phyloP scores from a whole-genome alignment of 208 protist genomes.

The Leishmania major region DNA sequence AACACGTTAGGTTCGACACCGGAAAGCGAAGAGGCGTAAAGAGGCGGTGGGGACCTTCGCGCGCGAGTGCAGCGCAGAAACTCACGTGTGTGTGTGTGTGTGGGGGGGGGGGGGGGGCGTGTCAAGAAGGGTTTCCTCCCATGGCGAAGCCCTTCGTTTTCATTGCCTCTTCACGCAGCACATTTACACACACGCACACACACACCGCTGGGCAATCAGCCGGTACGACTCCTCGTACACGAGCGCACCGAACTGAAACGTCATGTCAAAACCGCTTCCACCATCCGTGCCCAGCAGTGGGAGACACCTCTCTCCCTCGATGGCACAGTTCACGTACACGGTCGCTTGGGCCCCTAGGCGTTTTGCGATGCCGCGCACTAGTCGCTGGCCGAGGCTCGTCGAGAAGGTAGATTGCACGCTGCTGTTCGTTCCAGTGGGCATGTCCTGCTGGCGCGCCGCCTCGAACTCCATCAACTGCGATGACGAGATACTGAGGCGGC shows the following conservation, averaged over 20 bases:
- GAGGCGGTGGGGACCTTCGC: neutral
- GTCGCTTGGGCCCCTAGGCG: constrained; percentile 5
- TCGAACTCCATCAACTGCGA: constrained; percentile 40
- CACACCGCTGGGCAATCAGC: constrained; percentile 13
- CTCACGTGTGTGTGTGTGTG: neutral
- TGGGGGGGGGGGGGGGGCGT: too few relatives aligned
- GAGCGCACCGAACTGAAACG: constrained; percentile 49
- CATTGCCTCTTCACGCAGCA: neutral
- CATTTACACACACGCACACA: too few relatives aligned
- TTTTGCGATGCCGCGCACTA: constrained; percentile 38
- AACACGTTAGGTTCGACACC: neutral
- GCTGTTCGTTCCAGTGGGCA: constrained; percentile 15
- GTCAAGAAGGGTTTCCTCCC: neutral
- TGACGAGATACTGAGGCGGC: constrained; percentile 15
- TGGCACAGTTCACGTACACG: constrained; percentile 60
- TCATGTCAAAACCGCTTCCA: constrained; percentile 45
- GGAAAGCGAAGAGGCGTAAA: neutral
- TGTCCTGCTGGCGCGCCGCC: constrained; percentile 5
- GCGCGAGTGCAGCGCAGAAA: neutral
- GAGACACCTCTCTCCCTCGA: constrained; percentile 42
- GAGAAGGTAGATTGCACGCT: constrained; percentile 44
- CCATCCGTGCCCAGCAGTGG: constrained; percentile 55
- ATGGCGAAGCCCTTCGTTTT: too few relatives aligned
- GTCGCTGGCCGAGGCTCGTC: constrained; percentile 42
- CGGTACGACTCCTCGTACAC: constrained; percentile 40